Evolutionary conservation across 2,329 filamentous ascomycete species (phyloP), one percentile per base, ranked within the genome.

Genomic region (Sphaceloma murrayae): DNA sequence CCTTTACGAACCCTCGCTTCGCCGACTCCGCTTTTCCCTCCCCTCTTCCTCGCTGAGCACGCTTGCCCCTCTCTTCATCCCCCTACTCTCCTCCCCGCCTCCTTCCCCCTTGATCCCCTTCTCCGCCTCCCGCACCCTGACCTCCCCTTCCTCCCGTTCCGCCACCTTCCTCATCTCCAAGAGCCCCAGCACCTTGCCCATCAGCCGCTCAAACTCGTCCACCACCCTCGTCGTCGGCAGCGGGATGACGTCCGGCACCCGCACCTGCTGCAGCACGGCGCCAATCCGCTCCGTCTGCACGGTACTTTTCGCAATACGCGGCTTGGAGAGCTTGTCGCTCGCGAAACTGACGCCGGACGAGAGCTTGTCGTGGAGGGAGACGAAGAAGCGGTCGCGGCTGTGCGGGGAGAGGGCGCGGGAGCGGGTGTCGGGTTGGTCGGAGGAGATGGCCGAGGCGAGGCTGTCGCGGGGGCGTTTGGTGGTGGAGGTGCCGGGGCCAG

Each of bases 271-370:
- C 17, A 91, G 74, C 3, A 79, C 78, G 45, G 81, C 80, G 10
- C 72, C 77, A 51, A 91, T 87, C 51, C 84, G 82, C 49, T 77
- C 64, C 52, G 85, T 84, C 58, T 88, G 83, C 49, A 82, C 76
- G 44, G 80, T 77, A 11, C 76, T 82, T 65, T 88, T 88, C 51
- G 82, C 82, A 27, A 79, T 78, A 46, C 86, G 81, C 17, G 85
- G 75, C 62, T 87, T 87, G 53, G 81, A 80, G 47, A 89, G 76
- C 60, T 78, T 81, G 54, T 89, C 84, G 19, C 86, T 86, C 9
- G 89, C 84, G 72, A 96, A 96, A 10, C 85, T 82, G 26, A 94
- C 85, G 5, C 91, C 89, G 6, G 81, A 82, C 1, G 82, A 79
- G 29, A 95, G 73, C 19, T 89, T 83, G 46, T 96, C 89, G 58